A percentile compares a stretch with the other conserved stretches of the same genome.
phyloP scores from a whole-genome alignment of 805 yeast genomes.

The Starmera caribaea region DNA sequence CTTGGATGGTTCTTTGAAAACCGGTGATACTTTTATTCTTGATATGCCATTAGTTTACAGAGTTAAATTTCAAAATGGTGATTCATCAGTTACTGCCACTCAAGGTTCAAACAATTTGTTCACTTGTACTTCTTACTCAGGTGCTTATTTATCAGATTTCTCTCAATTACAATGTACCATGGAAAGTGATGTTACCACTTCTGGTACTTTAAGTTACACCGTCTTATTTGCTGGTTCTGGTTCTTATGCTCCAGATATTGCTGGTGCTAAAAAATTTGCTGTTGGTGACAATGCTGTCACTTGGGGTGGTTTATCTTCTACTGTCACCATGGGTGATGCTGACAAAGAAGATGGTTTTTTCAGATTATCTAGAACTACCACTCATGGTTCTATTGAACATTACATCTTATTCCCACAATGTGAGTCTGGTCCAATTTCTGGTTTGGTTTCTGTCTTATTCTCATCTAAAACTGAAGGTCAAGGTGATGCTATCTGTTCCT shows the following conservation, averaged over 20 bases:
- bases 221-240: slow-evolving; percentile 27
- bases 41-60: slow-evolving; percentile 24
- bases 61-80: slow-evolving; percentile 20
- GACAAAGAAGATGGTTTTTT: slow-evolving; percentile 12
- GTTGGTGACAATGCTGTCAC: slow-evolving; percentile 20
- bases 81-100: slow-evolving; percentile 10
- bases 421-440: slow-evolving; percentile 17
- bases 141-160: slow-evolving; percentile 20
- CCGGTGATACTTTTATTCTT: slow-evolving; percentile 20
- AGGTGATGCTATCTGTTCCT: slow-evolving; percentile 15
- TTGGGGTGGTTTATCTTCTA: slow-evolving; percentile 18
- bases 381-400: slow-evolving; percentile 20
- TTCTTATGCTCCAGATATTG: slow-evolving; percentile 19
- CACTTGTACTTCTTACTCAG: slow-evolving; percentile 24
- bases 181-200: slow-evolving; percentile 8
- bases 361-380: slow-evolving; percentile 21
- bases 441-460: slow-evolving; percentile 15
- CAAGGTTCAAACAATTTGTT: slow-evolving; percentile 19
- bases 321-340: slow-evolving; percentile 18
- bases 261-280: slow-evolving; percentile 19
- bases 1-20: slow-evolving; percentile 11
- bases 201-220: slow-evolving; percentile 21
- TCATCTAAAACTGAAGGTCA: slow-evolving; percentile 7
- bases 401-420: slow-evolving; percentile 26
- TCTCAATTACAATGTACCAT: slow-evolving; percentile 23